Evolutionary conservation across 768 basidiomycete genomes (phyloP), one percentile per base, ranked within the genome.

Genomic region (Sistotremastrum niveocremeum): DNA sequence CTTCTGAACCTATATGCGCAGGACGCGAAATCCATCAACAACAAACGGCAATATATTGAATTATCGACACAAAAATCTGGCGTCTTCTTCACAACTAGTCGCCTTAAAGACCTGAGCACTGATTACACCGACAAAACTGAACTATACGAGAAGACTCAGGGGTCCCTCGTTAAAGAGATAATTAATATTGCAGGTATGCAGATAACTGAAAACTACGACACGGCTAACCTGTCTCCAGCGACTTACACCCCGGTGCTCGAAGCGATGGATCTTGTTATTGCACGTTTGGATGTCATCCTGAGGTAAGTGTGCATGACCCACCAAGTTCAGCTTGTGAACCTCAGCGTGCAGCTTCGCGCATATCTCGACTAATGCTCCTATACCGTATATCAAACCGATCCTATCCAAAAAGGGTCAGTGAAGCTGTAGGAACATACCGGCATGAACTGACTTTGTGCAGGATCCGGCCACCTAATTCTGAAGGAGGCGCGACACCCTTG

Each of bases 401-500:
- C 68, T 97, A 1, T 58, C 74, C 2, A 79, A 84, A 49, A 88
- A 77, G 65, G 91, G 91, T 79, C 20, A 20, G 20, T 20, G 20
- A 20, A 20, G 20, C 20, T 20, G 20, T 20, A 20, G 20, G 20
- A 20, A 20, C 20, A 20, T 20, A 20, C 20, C 20, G 20, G 20
- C 20, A 20, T 20, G 20, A 20, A 20, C 20, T 20, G 20, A 20
- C 7, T 30, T 29, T 32, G 34, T 47, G 2, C 49, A 89, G 90
- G 90, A 8, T 69, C 77, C 4, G 90, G 93, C 2, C 80, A 79
- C 57, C 68, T 98, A 7, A 62, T 87, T 37, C 68, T 98, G 28
- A 74, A 72, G 49, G 88, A 91, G 34, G 90, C 94, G 7, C 72
- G 95, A 29, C 95, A 99, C 65, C 95, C 95, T 9, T 97, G 94